phyloP scores from a whole-genome alignment of 1,284 basidiomycete genomes.

The Puccinia hordei region DNA sequence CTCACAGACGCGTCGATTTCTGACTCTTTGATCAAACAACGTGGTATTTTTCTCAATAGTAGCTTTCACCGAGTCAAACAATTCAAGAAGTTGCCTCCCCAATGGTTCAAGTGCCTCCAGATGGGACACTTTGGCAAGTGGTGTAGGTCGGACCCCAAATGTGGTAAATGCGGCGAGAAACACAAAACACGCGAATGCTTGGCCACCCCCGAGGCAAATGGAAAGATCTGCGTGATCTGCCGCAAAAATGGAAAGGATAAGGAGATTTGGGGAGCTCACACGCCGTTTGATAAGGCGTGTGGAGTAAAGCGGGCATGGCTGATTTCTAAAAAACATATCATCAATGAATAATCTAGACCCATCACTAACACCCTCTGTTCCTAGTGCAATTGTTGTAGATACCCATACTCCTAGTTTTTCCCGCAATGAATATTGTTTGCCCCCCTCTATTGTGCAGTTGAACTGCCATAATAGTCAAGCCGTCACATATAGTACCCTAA shows the following conservation, averaged over 20 bases:
- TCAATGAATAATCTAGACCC: slow-evolving; percentile 1
- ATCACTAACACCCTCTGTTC: not conserved
- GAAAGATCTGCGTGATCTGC: not conserved
- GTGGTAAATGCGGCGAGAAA: slow-evolving; percentile 6
- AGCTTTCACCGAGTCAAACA: not conserved
- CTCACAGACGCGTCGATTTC: not conserved
- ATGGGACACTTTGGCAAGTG: no score
- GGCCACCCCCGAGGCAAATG: not conserved
- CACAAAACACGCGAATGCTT: not conserved
- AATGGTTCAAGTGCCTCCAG: slow-evolving; percentile 17
- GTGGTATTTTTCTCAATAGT: not conserved
- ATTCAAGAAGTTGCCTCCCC: not conserved
- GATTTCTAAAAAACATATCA: not conserved
- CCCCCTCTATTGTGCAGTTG: not conserved
- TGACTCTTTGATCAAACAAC: not conserved
- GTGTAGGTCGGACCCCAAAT: not conserved
- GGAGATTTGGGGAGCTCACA: not conserved
- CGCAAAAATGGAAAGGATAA: not conserved
- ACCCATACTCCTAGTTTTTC: not conserved
- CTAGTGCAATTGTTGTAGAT: not conserved
- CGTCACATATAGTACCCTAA: not conserved
- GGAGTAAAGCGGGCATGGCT: not conserved
- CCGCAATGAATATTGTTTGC: not conserved
- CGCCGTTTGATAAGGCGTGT: not conserved
- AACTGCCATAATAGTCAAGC: not conserved